Percentiles rank a stretch among this genome's conserved stretches.
phyloP scores from a whole-genome alignment of 202 grass and related monocot genomes.

The Musa balbisiana region DNA sequence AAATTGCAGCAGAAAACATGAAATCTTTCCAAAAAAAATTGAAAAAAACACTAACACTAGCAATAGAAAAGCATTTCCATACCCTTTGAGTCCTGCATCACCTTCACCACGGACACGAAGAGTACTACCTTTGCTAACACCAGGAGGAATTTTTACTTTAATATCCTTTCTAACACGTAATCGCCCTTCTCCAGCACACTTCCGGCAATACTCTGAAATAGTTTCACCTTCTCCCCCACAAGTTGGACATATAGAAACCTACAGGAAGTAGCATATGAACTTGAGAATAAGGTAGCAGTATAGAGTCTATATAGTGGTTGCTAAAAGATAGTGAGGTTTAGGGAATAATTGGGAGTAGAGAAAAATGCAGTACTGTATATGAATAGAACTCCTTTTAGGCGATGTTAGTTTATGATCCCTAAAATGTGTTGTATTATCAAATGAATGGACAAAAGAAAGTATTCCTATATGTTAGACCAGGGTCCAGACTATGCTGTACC shows the following conservation, averaged over 20 bases:
- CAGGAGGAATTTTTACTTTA: constrained; percentile 93
- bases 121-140: constrained; percentile 96
- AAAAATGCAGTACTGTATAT: not conserved
- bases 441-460: not conserved
- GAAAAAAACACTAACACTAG: not conserved
- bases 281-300: too few species aligned
- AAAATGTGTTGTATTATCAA: not conserved
- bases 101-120: constrained; percentile 98
- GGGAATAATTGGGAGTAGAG: too few species aligned
- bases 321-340: too few species aligned
- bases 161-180: constrained; percentile 90
- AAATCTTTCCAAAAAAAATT: not conserved
- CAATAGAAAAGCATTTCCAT: constrained; percentile 22
- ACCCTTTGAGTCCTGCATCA: constrained; percentile 96
- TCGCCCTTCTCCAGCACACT: constrained; percentile 90
- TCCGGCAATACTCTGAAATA: constrained; percentile 93
- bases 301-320: too few species aligned
- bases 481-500: too few species aligned
- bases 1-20: not conserved
- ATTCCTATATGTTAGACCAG: too few species aligned
- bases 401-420: not conserved
- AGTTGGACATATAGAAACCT: constrained; percentile 95
- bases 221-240: constrained; percentile 80
- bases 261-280: constrained; percentile 17
- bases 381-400: not conserved